These are phyloP conservation scores for Alternaria rosae DNA, from an alignment of 2,329 filamentous ascomycete species.

Conservation along the genomic window DNA sequence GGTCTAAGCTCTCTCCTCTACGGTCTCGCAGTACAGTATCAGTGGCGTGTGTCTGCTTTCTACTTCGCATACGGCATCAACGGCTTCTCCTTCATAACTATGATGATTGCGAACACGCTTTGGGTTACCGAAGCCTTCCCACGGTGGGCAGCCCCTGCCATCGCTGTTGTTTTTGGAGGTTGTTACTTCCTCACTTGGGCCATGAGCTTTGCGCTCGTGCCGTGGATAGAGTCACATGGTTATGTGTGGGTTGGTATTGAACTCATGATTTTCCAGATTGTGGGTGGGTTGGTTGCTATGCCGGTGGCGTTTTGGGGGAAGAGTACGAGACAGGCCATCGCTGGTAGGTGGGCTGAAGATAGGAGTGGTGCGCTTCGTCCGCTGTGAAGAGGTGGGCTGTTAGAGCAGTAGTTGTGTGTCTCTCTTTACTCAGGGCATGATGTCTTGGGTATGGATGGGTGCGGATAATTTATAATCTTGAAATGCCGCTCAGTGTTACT, in stretches of 20 bases:
- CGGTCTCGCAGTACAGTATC: conserved; percentile 29
- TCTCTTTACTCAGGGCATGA: background rate
- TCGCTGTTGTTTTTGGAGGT: conserved; percentile 34
- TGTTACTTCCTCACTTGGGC: conserved; percentile 32
- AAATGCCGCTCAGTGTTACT: background rate
- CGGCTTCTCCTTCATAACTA: conserved; percentile 33
- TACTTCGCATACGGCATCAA: conserved; percentile 41
- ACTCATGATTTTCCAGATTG: conserved; percentile 47
- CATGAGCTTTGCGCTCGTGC: conserved; percentile 32
- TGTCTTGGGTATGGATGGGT: background rate
- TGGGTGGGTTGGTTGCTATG: conserved; percentile 31
- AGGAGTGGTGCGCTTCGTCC: conserved; percentile 39
- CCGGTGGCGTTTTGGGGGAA: conserved; percentile 45
- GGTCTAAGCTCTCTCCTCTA: conserved; percentile 33
- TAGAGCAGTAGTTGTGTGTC: background rate
- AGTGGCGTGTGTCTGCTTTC: conserved; percentile 22
- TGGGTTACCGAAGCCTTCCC: conserved; percentile 47
- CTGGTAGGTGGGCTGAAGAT: conserved; percentile 36
- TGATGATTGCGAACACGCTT: conserved; percentile 36
- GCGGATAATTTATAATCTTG: background rate
- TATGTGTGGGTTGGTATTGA: conserved; percentile 43
- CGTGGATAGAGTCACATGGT: conserved; percentile 37
- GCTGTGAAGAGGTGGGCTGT: background rate
- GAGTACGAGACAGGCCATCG: conserved; percentile 35
- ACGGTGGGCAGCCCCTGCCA: conserved; percentile 41